These are phyloP conservation scores for Cordyceps javanica DNA, from an alignment of 2,329 filamentous ascomycete genomes.

Conservation along the genomic window DNA sequence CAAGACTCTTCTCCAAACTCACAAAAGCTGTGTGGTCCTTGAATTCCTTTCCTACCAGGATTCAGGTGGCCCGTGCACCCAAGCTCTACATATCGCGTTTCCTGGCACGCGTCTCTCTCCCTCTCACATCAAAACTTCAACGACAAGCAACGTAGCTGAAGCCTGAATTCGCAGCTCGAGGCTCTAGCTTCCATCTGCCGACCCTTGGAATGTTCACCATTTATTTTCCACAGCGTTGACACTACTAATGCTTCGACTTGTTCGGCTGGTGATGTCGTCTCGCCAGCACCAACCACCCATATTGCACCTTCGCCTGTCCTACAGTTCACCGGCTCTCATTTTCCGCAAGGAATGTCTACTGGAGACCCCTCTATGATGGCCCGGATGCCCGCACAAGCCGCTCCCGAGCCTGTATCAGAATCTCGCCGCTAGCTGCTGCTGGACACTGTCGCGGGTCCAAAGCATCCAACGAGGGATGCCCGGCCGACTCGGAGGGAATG, in stretches of 20 bases:
- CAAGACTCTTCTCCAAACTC: no score
- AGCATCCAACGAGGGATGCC: slow-evolving; percentile 34
- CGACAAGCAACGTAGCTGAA: not conserved
- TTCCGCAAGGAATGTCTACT: slow-evolving; percentile 61
- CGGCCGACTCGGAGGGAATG: slow-evolving; percentile 48
- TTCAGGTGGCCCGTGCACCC: slow-evolving; percentile 1
- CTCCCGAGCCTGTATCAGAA: slow-evolving; percentile 57
- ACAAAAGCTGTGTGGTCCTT: no score
- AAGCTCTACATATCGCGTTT: slow-evolving; percentile 8
- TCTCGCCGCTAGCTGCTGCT: slow-evolving; percentile 41
- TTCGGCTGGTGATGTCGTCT: slow-evolving; percentile 18
- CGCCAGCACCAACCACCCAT: slow-evolving; percentile 36
- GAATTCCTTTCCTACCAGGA: not conserved
- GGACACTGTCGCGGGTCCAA: slow-evolving; percentile 31
- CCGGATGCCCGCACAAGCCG: slow-evolving; percentile 40
- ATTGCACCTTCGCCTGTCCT: slow-evolving; percentile 65
- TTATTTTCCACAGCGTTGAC: slow-evolving; percentile 13
- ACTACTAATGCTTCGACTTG: slow-evolving; percentile 6
- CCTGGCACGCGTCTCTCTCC: not conserved
- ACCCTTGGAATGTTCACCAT: not conserved
- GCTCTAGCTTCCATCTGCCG: not conserved
- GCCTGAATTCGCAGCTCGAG: not conserved
- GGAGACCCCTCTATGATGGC: slow-evolving; percentile 34
- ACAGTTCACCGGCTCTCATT: slow-evolving; percentile 73
- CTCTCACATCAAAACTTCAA: slow-evolving; percentile 1